Conservation (phyloP, 371 early-diverging fungal genomes). For the Lichtheimia corymbifera region DNA sequence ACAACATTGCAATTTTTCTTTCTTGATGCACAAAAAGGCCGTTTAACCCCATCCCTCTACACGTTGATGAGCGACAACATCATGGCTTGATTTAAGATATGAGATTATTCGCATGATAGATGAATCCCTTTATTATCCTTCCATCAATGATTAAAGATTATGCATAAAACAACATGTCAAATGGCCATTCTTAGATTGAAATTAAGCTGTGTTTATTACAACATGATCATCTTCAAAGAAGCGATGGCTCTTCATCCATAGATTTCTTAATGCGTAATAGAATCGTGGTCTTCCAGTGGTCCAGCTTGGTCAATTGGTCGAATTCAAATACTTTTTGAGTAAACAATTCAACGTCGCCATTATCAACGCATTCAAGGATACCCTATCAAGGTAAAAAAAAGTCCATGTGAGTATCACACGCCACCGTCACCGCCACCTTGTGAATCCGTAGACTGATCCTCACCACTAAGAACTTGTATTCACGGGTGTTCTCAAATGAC, state of each 20-base stretch:
- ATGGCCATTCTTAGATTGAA: too few relatives aligned
- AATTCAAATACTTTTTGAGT: constrained; percentile 80
- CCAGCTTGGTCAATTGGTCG: constrained; percentile 87
- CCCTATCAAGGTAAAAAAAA: constrained; percentile 35
- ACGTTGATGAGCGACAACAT: too few relatives aligned
- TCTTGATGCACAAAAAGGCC: too few relatives aligned
- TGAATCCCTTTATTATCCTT: too few relatives aligned
- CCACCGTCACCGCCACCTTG: not conserved
- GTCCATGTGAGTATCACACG: not conserved
- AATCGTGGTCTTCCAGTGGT: constrained; percentile 94
- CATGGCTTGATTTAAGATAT: too few relatives aligned
- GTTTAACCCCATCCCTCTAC: too few relatives aligned
- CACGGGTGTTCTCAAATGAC: constrained; percentile 82
- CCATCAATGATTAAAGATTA: too few relatives aligned
- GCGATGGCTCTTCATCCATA: constrained; percentile 60
- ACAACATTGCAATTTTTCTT: too few relatives aligned
- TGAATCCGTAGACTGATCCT: not conserved
- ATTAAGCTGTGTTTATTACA: too few relatives aligned
- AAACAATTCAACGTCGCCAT: constrained; percentile 78
- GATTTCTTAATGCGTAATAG: constrained; percentile 87
- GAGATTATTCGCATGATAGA: too few relatives aligned
- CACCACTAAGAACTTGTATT: constrained; percentile 81
- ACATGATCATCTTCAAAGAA: constrained; percentile 7
- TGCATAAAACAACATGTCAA: too few relatives aligned
- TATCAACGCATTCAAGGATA: constrained; percentile 75